Percentiles rank a stretch among this genome's conserved stretches.
These are phyloP conservation scores for Tricharina praecox DNA, from an alignment of 495 filamentous ascomycete species.

Conservation along the genomic window DNA sequence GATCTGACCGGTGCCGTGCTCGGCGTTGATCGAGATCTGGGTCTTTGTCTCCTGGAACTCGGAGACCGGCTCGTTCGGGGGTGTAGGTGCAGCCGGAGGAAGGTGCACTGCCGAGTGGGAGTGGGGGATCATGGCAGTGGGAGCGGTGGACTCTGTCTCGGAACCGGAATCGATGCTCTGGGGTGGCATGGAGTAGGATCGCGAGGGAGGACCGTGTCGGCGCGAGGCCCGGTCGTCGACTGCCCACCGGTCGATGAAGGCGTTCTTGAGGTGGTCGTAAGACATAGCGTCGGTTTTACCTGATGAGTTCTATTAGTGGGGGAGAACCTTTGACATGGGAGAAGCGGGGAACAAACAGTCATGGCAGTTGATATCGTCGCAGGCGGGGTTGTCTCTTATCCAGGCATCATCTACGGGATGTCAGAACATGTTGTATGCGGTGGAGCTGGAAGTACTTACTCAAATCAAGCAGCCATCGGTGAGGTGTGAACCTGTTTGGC, in stretches of 20 bases:
- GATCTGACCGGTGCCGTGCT: slow-evolving; percentile 20
- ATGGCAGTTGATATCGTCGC: slow-evolving; percentile 20
- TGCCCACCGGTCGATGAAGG: slow-evolving; percentile 23
- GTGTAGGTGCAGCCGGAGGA: slow-evolving; percentile 23
- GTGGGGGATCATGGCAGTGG: slow-evolving; percentile 1
- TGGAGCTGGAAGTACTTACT: slow-evolving; percentile 12
- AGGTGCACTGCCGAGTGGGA: slow-evolving; percentile 6
- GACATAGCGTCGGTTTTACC: slow-evolving; percentile 27
- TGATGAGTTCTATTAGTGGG: background rate
- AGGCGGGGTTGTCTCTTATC: slow-evolving; percentile 23
- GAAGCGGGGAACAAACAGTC: slow-evolving; percentile 21
- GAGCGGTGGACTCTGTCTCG: slow-evolving; percentile 10
- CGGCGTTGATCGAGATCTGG: slow-evolving; percentile 24
- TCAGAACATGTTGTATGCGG: background rate
- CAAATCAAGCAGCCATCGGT: slow-evolving; percentile 24
- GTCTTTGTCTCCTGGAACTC: slow-evolving; percentile 26
- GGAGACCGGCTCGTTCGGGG: slow-evolving; percentile 21
- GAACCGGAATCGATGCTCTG: slow-evolving; percentile 18
- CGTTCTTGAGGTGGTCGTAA: slow-evolving; percentile 23
- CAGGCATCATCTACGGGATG: slow-evolving; percentile 8
- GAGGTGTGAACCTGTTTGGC: slow-evolving; percentile 19
- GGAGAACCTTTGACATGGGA: slow-evolving; percentile 4
- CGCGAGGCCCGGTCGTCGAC: slow-evolving; percentile 3
- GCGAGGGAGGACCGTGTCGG: slow-evolving; percentile 14
- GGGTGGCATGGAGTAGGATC: slow-evolving; percentile 24